Evolutionary conservation across 495 filamentous ascomycete genomes (phyloP).

Genomic region (Usnea hakonensis): DNA sequence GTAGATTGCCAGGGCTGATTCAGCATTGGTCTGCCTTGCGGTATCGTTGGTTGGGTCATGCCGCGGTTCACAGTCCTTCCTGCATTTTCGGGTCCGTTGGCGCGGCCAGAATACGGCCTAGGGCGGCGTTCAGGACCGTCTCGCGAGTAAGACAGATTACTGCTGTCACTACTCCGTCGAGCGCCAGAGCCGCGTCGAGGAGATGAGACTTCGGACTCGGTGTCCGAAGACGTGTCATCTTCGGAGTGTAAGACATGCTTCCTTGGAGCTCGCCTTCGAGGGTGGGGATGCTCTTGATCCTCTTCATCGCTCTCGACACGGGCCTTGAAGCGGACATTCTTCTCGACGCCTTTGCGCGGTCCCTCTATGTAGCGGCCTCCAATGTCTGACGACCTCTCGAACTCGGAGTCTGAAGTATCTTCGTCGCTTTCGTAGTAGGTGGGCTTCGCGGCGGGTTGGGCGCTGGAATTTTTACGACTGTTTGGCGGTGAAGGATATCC

Average conservation of each 20-base stretch:
- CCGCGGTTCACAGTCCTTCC: not conserved
- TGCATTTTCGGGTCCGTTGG: conserved; percentile 15
- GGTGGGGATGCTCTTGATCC: conserved; percentile 18
- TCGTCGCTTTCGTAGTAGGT: conserved; percentile 25
- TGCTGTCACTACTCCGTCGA: conserved; percentile 11
- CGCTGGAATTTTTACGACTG: not conserved
- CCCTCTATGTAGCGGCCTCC: conserved; percentile 37
- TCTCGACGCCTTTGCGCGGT: conserved; percentile 24
- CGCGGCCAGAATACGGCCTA: conserved; percentile 14
- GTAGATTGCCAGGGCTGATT: conserved; percentile 12
- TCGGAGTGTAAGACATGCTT: conserved; percentile 26
- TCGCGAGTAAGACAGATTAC: conserved; percentile 7
- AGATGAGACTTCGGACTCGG: conserved; percentile 13
- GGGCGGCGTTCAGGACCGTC: conserved; percentile 12
- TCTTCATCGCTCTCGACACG: conserved; percentile 38
- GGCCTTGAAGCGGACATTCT: conserved; percentile 33
- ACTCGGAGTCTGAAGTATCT: conserved; percentile 27
- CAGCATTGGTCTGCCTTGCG: conserved; percentile 2
- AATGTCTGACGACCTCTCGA: conserved; percentile 22
- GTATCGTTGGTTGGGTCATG: conserved; percentile 4
- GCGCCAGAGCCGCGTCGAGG: not conserved
- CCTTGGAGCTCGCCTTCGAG: conserved; percentile 20
- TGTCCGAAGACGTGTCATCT: conserved; percentile 17
- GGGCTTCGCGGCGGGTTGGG: not conserved
- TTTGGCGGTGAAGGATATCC: conserved; percentile 2